Evolutionary conservation across 1,284 basidiomycete species (phyloP).

Genomic region (Phenoliferia sp.): DNA sequence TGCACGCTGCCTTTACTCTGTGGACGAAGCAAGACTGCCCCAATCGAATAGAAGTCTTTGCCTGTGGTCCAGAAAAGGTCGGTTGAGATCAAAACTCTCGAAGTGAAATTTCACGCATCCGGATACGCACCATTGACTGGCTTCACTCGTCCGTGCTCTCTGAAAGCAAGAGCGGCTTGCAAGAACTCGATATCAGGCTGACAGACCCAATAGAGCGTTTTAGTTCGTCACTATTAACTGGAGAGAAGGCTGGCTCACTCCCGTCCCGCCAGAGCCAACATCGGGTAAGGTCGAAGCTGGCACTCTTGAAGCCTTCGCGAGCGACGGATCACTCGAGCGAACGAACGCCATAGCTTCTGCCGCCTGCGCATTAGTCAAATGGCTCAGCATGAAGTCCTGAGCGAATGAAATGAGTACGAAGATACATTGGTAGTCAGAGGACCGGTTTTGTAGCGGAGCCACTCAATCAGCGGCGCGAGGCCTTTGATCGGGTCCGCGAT

Average conservation of each 20-base stretch:
- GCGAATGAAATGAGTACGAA: not conserved
- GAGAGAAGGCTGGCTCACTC: not conserved
- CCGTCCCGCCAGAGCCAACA: not conserved
- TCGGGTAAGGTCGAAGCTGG: not conserved
- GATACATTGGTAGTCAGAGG: slow-evolving; percentile 55
- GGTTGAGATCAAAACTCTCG: not conserved
- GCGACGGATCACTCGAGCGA: slow-evolving; percentile 37
- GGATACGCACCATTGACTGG: slow-evolving; percentile 1
- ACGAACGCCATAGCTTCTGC: slow-evolving; percentile 42
- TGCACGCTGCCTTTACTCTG: slow-evolving; percentile 43
- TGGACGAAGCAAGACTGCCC: slow-evolving; percentile 30
- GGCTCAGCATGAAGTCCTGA: slow-evolving; percentile 19
- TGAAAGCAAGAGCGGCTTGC: slow-evolving; percentile 38
- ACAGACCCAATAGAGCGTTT: too few species aligned
- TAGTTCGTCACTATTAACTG: not conserved
- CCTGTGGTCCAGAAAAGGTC: not conserved
- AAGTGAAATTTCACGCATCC: not conserved
- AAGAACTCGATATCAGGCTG: slow-evolving; percentile 45
- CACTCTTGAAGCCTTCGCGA: slow-evolving; percentile 14
- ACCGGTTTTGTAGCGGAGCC: slow-evolving; percentile 49
- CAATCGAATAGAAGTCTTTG: slow-evolving; percentile 14
- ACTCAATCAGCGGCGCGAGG: slow-evolving; percentile 46
- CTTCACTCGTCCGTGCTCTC: slow-evolving; percentile 31
- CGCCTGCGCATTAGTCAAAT: slow-evolving; percentile 26
- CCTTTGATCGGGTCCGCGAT: slow-evolving; percentile 39